A percentile compares a stretch with the other conserved stretches of the same genome.
These are phyloP conservation scores for Chaetothyriales sp. DNA, from an alignment of 2,329 filamentous ascomycete species.

Conservation along the genomic window DNA sequence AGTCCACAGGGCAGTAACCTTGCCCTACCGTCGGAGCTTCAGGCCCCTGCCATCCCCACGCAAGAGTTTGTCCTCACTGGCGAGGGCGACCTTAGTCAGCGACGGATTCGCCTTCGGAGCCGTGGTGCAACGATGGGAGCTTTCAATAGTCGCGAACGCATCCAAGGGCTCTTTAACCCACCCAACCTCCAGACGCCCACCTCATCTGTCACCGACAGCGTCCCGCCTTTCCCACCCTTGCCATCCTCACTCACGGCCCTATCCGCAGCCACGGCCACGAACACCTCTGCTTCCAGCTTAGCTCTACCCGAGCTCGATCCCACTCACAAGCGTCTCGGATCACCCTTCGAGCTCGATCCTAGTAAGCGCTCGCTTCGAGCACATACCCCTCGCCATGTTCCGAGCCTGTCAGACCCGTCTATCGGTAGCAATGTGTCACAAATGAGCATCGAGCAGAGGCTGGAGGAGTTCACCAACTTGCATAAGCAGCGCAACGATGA, in stretches of 20 bases:
- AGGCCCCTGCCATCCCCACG: neutral
- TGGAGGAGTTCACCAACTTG: slow-evolving; percentile 12
- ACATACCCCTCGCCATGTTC: slow-evolving; percentile 26
- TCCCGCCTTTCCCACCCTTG: slow-evolving; percentile 13
- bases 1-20: slow-evolving; percentile 30
- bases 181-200: slow-evolving; percentile 20
- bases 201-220: slow-evolving; percentile 11
- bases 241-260: slow-evolving; percentile 12
- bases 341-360: slow-evolving; percentile 32
- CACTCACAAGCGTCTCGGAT: slow-evolving; percentile 33
- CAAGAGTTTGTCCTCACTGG: slow-evolving; percentile 17
- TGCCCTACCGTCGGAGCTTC: slow-evolving; percentile 20
- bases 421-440: slow-evolving; percentile 18
- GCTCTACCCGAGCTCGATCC: slow-evolving; percentile 25
- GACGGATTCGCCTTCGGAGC: slow-evolving; percentile 45
- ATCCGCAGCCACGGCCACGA: slow-evolving; percentile 12
- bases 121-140: slow-evolving; percentile 50
- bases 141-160: slow-evolving; percentile 36
- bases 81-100: slow-evolving; percentile 35
- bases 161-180: slow-evolving; percentile 43
- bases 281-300: slow-evolving; percentile 11
- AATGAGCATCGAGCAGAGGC: slow-evolving; percentile 14
- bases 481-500: slow-evolving; percentile 10
- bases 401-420: slow-evolving; percentile 33
- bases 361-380: slow-evolving; percentile 23